Conservation (phyloP, 2,329 filamentous ascomycete species). For the Nectriaceae sp. region DNA sequence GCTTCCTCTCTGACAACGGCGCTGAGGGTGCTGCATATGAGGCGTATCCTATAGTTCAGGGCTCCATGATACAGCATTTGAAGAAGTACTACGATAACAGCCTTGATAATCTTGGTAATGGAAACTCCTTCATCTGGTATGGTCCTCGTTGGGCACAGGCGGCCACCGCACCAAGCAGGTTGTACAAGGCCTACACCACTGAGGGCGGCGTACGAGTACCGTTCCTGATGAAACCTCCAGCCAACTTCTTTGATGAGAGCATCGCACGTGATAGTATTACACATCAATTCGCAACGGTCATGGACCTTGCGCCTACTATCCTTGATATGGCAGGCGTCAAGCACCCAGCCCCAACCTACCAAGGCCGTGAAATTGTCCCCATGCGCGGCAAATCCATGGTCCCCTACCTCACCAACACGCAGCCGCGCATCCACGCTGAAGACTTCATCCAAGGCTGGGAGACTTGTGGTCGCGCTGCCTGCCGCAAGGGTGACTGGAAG, state of each 20-base stretch:
- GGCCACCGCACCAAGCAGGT: constrained; percentile 38
- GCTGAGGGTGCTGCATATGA: constrained; percentile 55
- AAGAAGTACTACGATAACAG: constrained; percentile 19
- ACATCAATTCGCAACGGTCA: constrained; percentile 40
- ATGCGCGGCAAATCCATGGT: constrained; percentile 53
- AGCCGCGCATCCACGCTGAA: constrained; percentile 45
- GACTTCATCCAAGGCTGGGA: constrained; percentile 59
- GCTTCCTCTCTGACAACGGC: constrained; percentile 65
- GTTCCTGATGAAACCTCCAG: constrained; percentile 41
- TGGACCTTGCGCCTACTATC: constrained; percentile 51
- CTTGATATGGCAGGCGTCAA: constrained; percentile 47
- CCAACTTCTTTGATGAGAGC: constrained; percentile 8
- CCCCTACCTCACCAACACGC: constrained; percentile 36
- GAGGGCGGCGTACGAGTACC: constrained; percentile 55
- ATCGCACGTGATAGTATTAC: constrained; percentile 14
- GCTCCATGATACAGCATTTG: constrained; percentile 24
- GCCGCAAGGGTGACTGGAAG: constrained; percentile 59
- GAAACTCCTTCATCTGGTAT: constrained; percentile 20
- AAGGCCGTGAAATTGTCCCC: constrained; percentile 49
- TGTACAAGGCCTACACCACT: constrained; percentile 44
- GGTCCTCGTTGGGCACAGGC: constrained; percentile 30
- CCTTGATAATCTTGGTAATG: constrained; percentile 15
- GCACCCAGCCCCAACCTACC: constrained; percentile 40
- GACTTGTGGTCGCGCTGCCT: constrained; percentile 51
- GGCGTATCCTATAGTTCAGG: constrained; percentile 14